Evolutionary conservation across 2,329 filamentous ascomycete genomes (phyloP), one percentile per base, ranked within the genome.

Genomic region (Albifimbria verrucaria): DNA sequence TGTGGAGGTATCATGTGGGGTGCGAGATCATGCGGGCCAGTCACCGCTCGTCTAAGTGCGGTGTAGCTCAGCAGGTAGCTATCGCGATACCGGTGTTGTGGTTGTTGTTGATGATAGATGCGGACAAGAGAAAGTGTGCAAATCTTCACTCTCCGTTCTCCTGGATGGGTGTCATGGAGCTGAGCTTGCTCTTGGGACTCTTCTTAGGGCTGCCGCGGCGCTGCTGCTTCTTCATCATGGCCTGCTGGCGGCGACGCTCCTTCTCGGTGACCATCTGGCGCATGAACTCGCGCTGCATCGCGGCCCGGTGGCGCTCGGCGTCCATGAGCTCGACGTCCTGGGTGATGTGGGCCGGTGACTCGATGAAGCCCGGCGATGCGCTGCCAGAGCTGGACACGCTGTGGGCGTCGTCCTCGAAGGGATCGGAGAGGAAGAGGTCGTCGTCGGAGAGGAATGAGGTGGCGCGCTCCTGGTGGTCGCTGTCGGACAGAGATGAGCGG

Each of bases 371-470:
- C 22, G 68, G 68, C 47, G 69, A 73, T 54, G 70, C 65, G 64
- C 70, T 64, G 65, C 72, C 73, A 45, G 76, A 71, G 63, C 74
- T 77, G 62, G 72, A 76, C 49, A 77, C 68, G 67, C 75, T 79
- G 67, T 68, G 72, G 55, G 68, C 60, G 61, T 81, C 77, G 61
- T 82, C 77, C 59, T 81, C 77, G 52, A 77, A 75, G 58, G 74
- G 69, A 59, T 77, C 74, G 65, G 74, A 64, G 53, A 79, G 74
- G 68, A 82, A 79, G 52, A 86, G 78, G 61, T 86, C 83, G 69
- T 86, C 83, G 72, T 87, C 83, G 42, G 82, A 84, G 57, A 86
- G 74, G 68, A 77, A 83, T 1, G 80, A 81, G 3, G 78, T 78
- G 18, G 80, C 76, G 54, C 77, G 75, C 58, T 74, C 68, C 54